A percentile compares a stretch with the other conserved stretches of the same genome.
Conservation (phyloP, 148 eudicot species). For the Camellia granthamiana region DNA sequence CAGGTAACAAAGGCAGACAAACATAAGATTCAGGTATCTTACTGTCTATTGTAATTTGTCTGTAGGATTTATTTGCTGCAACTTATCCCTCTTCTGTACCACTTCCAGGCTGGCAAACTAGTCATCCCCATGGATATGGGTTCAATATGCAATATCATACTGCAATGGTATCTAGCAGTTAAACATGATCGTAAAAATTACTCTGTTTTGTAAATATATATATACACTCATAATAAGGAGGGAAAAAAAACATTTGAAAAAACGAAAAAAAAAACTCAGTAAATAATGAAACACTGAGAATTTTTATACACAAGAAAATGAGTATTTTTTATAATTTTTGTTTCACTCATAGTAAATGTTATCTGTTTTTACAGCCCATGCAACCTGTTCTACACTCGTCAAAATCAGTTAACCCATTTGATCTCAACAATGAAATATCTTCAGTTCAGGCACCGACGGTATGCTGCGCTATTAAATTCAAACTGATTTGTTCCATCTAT, state of each 20-base stretch:
- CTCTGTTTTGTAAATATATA: neutral
- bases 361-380: constrained; percentile 42
- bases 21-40: neutral
- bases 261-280: too few relatives aligned
- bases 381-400: constrained; percentile 41
- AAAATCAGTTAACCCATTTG: constrained; percentile 75
- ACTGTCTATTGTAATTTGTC: neutral
- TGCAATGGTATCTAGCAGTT: constrained; percentile 43
- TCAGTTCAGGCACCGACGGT: constrained; percentile 52
- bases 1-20: too few relatives aligned
- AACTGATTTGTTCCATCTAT: neutral
- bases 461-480: constrained; percentile 16
- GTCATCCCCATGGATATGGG: constrained; percentile 50
- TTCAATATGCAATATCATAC: constrained; percentile 60
- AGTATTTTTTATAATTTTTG: too few relatives aligned
- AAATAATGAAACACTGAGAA: too few relatives aligned
- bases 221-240: too few relatives aligned
- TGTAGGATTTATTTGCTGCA: constrained; percentile 72
- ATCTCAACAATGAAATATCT: constrained; percentile 50
- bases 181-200: neutral
- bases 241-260: too few relatives aligned
- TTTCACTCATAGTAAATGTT: neutral
- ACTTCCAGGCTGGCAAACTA: constrained; percentile 71
- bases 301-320: too few relatives aligned
- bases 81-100: constrained; percentile 49